These are phyloP conservation scores for Calocybe cyanea DNA, from an alignment of 768 basidiomycete genomes.

Conservation along the genomic window DNA sequence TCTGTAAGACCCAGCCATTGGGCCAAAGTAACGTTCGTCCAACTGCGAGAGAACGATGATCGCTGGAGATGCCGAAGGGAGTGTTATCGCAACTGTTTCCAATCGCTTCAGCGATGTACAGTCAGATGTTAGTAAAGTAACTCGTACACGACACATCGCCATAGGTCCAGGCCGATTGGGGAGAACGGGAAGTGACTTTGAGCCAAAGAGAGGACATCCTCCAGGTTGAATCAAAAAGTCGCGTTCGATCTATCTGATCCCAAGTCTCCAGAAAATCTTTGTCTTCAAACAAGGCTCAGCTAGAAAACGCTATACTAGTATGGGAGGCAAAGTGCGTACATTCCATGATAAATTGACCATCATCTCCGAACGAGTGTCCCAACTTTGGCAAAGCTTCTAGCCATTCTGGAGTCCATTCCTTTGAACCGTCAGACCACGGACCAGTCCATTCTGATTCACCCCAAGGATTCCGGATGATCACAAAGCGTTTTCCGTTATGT, in stretches of 20 bases:
- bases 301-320: background rate
- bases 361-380: constrained; percentile 44
- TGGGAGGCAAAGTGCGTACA: constrained; percentile 21
- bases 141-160: constrained; percentile 41
- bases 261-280: constrained; percentile 35
- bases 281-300: constrained; percentile 20
- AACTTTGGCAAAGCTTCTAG: constrained; percentile 36
- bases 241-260: constrained; percentile 33
- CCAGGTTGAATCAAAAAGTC: constrained; percentile 38
- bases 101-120: background rate
- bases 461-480: constrained; percentile 54
- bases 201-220: constrained; percentile 39
- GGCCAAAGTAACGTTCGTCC: constrained; percentile 30
- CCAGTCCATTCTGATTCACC: constrained; percentile 48
- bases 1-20: constrained; percentile 18
- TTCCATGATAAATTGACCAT: constrained; percentile 58
- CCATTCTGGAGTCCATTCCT: constrained; percentile 56
- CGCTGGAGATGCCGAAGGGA: constrained; percentile 24
- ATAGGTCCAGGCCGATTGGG: constrained; percentile 31
- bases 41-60: constrained; percentile 36
- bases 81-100: constrained; percentile 32
- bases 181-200: constrained; percentile 24
- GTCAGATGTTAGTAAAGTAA: background rate
- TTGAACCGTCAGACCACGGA: constrained; percentile 52
- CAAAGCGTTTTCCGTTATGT: constrained; percentile 44